Conservation (phyloP, 2,329 filamentous ascomycete genomes). For the Penicillium crustosum region DNA sequence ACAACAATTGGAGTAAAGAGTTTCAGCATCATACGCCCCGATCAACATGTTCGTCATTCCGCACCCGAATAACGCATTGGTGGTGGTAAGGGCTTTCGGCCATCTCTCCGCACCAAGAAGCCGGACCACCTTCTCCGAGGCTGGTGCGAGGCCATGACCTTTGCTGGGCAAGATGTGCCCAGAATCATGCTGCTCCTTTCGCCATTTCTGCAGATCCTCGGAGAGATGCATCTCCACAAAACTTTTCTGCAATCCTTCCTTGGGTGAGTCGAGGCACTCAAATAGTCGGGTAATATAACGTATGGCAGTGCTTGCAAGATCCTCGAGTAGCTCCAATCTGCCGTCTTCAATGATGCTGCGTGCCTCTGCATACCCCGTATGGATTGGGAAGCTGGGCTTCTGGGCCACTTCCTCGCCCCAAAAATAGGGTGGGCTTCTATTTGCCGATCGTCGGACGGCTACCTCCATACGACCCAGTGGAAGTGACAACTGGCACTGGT, state of each 20-base stretch:
- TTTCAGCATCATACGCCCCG: background rate
- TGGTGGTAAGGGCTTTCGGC: background rate
- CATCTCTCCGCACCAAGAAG: background rate
- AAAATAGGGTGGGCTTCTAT: too few species aligned
- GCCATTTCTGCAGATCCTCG: background rate
- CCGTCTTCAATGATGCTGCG: too few species aligned
- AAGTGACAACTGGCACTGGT: too few species aligned
- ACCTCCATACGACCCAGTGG: too few species aligned
- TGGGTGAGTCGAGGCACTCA: background rate
- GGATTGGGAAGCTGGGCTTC: too few species aligned
- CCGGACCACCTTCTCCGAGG: background rate
- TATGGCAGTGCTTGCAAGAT: background rate
- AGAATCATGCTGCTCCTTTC: background rate
- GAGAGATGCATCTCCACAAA: background rate
- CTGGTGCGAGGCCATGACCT: background rate
- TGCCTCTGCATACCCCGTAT: too few species aligned
- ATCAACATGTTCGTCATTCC: background rate
- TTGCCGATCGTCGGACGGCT: too few species aligned
- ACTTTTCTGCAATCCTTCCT: background rate
- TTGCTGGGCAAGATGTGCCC: background rate
- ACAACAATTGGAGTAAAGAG: background rate
- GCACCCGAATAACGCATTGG: background rate
- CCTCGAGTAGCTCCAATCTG: too few species aligned
- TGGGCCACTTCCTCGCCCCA: too few species aligned
- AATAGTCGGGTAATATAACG: background rate